Evolutionary conservation across 2,329 filamentous ascomycete species (phyloP), one percentile per base, ranked within the genome.

Genomic region (Aschersonia sp.): DNA sequence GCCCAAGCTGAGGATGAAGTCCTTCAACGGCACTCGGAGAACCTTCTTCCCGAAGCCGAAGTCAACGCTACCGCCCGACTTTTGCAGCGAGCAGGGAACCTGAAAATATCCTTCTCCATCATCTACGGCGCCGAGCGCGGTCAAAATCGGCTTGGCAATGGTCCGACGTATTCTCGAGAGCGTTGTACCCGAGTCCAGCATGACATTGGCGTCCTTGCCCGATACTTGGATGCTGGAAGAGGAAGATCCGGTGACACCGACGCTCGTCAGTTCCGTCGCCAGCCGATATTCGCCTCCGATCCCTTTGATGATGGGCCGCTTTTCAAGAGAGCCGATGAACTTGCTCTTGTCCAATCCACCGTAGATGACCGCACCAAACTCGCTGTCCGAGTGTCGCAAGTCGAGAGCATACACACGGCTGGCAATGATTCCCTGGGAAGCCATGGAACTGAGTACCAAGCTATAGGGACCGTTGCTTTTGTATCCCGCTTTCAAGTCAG

Each of bases 121-220:
- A 14, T 64, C 58, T 32, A 56, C 37, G 0, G 67, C 70, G 8
- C 63, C 61, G 33, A 78, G 67, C n/a, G 61, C 60, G 4, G 61
- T 52, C 1, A 70, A 65, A 4, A 78, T 63, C 2, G 64, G 64
- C 5, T 54, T 49, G n/a, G 70, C 69, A 6, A 73, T 58, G 2
- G 58, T 42, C 8, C 61, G 53, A 14, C 72, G 72, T 39, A 78
- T 64, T 22, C 69, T 64, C 4, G 62, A 68, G 10, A 76, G 57
- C 0, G 73, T 75, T 1, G 71, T 70, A 46, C 75, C 75, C 2
- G 69, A 72, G 60, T 78, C 75, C 46, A 78, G 63, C 57, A 73
- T 64, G 29, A 72, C 67, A 44, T 64, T 66, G 8, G 63, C 54
- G 30, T 71, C 67, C 6, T 57, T 49, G 1, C 48, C 51, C 2